Evolutionary conservation across 805 yeast genomes (phyloP).

Genomic region (Schwanniomyces yamadae): DNA sequence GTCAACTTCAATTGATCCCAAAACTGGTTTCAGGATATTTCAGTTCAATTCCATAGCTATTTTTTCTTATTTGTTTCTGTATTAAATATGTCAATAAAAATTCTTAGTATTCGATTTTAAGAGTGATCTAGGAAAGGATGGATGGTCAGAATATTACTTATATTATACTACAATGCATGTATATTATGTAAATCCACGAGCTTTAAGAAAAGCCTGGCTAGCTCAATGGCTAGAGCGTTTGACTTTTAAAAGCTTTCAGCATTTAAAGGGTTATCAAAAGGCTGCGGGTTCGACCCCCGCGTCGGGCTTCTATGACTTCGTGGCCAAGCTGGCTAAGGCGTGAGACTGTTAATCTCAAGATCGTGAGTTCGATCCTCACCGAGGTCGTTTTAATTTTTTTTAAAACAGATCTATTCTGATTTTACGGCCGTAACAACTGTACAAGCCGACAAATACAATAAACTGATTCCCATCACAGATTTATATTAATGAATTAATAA

Average conservation of each 20-base stretch:
- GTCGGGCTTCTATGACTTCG: slow-evolving; percentile 17
- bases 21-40: neutral
- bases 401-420: no score
- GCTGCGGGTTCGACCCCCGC: slow-evolving; percentile 25
- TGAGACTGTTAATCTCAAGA: slow-evolving; percentile 10
- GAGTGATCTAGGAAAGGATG: no score
- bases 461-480: no score
- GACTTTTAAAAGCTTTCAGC: slow-evolving; percentile 12
- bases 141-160: no score
- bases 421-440: no score
- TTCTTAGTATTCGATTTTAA: no score
- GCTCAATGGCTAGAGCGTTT: slow-evolving; percentile 22
- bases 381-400: slow-evolving; percentile 8
- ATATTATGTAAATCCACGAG: neutral
- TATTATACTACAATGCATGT: neutral
- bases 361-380: slow-evolving; percentile 12
- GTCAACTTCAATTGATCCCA: slow-evolving; percentile 8
- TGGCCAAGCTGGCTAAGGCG: slow-evolving; percentile 14
- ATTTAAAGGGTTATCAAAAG: slow-evolving; percentile 13
- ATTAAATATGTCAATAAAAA: no score
- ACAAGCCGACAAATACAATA: no score
- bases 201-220: slow-evolving; percentile 9
- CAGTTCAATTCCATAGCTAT: no score
- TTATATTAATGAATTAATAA: no score
- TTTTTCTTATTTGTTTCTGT: no score